Evolutionary conservation across 176 grass and related monocot genomes (phyloP).

Genomic region (Oryza coarctata): DNA sequence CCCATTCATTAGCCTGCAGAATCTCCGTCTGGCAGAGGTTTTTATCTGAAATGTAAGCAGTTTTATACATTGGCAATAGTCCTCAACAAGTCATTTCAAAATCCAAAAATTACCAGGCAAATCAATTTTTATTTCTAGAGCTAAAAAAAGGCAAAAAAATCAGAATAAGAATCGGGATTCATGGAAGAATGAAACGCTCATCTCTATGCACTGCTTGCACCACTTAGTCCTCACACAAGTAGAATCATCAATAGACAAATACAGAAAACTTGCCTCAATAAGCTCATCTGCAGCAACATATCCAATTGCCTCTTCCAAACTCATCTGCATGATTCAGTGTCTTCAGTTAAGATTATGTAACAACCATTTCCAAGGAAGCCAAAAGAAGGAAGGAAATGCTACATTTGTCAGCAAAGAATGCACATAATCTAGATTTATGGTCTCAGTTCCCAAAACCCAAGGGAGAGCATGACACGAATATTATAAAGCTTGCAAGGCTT

Average conservation of each 20-base stretch:
- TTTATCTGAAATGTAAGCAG: neutral
- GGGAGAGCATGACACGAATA: neutral
- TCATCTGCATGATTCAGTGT: conserved; percentile 71
- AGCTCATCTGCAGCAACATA: conserved; percentile 99
- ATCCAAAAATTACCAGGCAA: neutral
- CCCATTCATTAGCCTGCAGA: neutral
- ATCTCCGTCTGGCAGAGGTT: neutral
- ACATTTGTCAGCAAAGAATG: conserved; percentile 12
- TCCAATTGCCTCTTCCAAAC: conserved; percentile 97
- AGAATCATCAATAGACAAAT: conserved; percentile 4
- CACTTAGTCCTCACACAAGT: conserved; percentile 1
- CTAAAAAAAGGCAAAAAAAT: conserved; percentile 3
- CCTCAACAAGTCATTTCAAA: neutral
- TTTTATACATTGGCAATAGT: neutral
- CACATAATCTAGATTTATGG: neutral
- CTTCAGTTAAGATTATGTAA: conserved; percentile 25
- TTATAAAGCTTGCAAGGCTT: conserved; percentile 16
- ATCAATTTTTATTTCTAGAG: neutral
- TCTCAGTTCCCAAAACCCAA: neutral
- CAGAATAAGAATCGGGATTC: neutral
- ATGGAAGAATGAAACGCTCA: conserved; percentile 29
- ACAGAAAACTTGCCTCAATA: conserved; percentile 75
- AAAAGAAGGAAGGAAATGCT: neutral
- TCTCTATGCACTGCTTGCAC: neutral
- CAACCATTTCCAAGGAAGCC: neutral